Evolutionary conservation across 805 yeast genomes (phyloP), one percentile per base, ranked within the genome.

Genomic region (Cyberlindnera misumaiensis): DNA sequence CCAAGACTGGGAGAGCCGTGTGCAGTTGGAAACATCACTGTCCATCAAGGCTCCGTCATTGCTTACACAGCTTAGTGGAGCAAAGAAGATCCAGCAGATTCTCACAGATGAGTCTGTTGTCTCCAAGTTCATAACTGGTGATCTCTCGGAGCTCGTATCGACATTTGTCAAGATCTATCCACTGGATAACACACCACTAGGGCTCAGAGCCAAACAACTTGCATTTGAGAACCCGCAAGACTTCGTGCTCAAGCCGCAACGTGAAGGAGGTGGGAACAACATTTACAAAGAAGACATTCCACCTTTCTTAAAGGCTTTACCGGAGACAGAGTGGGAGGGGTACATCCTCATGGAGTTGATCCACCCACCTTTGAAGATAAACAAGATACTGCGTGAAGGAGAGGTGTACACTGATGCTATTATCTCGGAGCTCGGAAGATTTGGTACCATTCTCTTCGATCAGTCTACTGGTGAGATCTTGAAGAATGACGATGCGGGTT

Each of bases 261-360:
- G 99, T 65, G 99, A 93, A 67, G 99, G 99, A 29, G 99, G 99
- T 33, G 98, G 98, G 14, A 88, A 93, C 60, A 93, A 93, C 58
- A 75, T 93, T 39, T 93, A 93, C 62, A 84, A 85, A 53, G 76
- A 77, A 28, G 83, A 86, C 51, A 93, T 93, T 41, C 96, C 96
- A 1, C 65, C 45, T 0, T 90, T 86, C 53, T 63, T 93, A 51
- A 55, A 68, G 11, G 48, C 65, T 0, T 52, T 85, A 10, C 77
- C 80, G 10, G 77, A 82, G 52, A 63, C 68, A 14, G 83, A 83
- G 28, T 90, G 97, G 97, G 79, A 76, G 17, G 95, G 87, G 0
- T 93, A 88, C 58, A 84, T 93, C 40, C 71, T 93, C 43, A 93
- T 93, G 99, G 96, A 89, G 57, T 65, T 93, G 40, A 93, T 93